These are phyloP conservation scores for Pyrenophora teres DNA, from an alignment of 2,329 filamentous ascomycete genomes.

Conservation along the genomic window DNA sequence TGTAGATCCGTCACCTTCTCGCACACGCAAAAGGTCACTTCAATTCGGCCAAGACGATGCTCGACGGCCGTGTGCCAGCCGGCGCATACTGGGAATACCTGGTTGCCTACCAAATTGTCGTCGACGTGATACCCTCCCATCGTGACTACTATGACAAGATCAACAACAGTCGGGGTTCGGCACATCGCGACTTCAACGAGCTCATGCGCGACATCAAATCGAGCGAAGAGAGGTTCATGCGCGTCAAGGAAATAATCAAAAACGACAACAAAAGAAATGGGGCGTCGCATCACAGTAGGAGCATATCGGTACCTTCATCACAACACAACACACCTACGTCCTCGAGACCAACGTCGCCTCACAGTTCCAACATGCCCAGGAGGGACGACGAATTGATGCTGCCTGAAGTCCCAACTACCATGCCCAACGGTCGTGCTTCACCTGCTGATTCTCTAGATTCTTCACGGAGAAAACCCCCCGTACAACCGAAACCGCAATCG, in stretches of 20 bases:
- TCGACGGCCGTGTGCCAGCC: slow-evolving; percentile 58
- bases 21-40: slow-evolving; percentile 49
- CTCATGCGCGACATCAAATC: slow-evolving; percentile 38
- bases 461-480: slow-evolving; percentile 40
- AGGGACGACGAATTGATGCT: slow-evolving; percentile 44
- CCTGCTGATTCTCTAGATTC: slow-evolving; percentile 28
- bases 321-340: slow-evolving; percentile 8
- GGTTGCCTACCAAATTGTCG: slow-evolving; percentile 76
- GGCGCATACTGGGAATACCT: slow-evolving; percentile 84
- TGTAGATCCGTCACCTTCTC: slow-evolving; percentile 50
- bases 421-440: slow-evolving; percentile 25
- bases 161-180: slow-evolving; percentile 58
- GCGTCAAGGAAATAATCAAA: slow-evolving; percentile 57
- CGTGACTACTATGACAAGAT: slow-evolving; percentile 70
- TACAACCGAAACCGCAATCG: slow-evolving; percentile 70
- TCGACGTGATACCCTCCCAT: slow-evolving; percentile 76
- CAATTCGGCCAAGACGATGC: slow-evolving; percentile 59
- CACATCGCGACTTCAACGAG: slow-evolving; percentile 54
- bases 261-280: slow-evolving; percentile 51
- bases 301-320: no score
- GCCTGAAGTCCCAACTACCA: slow-evolving; percentile 34
- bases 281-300: no score
- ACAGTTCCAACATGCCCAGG: slow-evolving; percentile 14
- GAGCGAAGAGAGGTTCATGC: slow-evolving; percentile 51
- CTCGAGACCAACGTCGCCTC: slow-evolving; percentile 22